Base-by-base conservation (phyloP, 192 early-diverging fungal genomes). In the Cetraspora pellucida region DNA sequence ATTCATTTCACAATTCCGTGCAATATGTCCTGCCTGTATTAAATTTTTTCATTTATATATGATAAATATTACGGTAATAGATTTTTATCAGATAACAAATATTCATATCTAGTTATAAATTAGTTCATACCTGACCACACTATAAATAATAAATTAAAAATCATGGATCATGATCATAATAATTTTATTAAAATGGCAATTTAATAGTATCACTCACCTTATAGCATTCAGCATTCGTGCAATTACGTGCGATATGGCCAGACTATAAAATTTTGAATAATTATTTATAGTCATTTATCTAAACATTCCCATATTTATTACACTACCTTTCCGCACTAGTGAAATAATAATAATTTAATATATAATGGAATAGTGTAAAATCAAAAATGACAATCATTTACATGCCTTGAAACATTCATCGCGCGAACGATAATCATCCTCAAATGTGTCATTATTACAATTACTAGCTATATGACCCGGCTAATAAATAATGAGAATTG, bases 301-400 rank as follows among this genome's bases (percentile, higher is more conserved):
- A n/a, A n/a, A n/a, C n/a, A n/a, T n/a, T n/a, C n/a, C 13, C 13
- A 13, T 4, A 13, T 54, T n/a, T 19, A 54, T 19, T 16, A 54
- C 16, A 65, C 14, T 44, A 65, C 63, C 63, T 65, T 8, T 65
- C 63, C 63, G 31, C 63, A 65, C 63, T 65, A 65, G 10, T 13
- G 6, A 65, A 19, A 19, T n/a, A 21, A 11, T 44, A 44, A 65
- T 43, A n/a, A 65, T 44, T 10, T 43, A n/a, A 44, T 13, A 44
- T 44, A 37, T 44, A 43, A 2, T 44, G 9, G 30, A 31, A 31
- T 37, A 6, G 37, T 65, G 43, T 65, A 44, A 44, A 19, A 21
- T 65, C 7, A n/a, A 63, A 17, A 60, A 13, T n/a, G n/a, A 45
- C 19, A 0, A 8, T 44, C 30, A 64, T 65, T 65, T 44, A 44